A percentile compares a stretch with the other conserved stretches of the same genome.
These are phyloP conservation scores for Iodosphaeria phyllophila DNA, from an alignment of 2,329 filamentous ascomycete species.

Conservation along the genomic window DNA sequence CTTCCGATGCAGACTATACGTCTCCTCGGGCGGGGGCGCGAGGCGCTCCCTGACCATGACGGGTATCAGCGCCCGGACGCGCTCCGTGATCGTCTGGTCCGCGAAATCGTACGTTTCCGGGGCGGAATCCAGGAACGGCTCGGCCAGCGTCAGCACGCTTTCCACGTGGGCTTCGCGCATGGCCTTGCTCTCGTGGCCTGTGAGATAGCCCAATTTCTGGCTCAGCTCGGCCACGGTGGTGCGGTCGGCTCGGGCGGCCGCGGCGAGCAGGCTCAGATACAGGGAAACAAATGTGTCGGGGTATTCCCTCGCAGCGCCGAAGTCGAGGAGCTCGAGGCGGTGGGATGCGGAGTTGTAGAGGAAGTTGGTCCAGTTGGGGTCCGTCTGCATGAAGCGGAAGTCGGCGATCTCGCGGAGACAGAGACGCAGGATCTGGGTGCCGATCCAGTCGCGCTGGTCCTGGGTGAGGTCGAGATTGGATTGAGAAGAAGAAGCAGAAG, in stretches of 20 bases:
- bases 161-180: slow-evolving; percentile 89
- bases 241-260: slow-evolving; percentile 55
- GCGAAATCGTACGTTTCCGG: slow-evolving; percentile 81
- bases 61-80: slow-evolving; percentile 75
- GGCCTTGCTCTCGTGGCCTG: slow-evolving; percentile 63
- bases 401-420: slow-evolving; percentile 86
- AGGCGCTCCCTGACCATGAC: slow-evolving; percentile 83
- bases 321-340: slow-evolving; percentile 82
- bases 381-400: slow-evolving; percentile 97
- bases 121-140: slow-evolving; percentile 64
- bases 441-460: slow-evolving; percentile 84
- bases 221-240: slow-evolving; percentile 47
- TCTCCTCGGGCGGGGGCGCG: slow-evolving; percentile 88
- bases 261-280: slow-evolving; percentile 65
- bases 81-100: slow-evolving; percentile 89
- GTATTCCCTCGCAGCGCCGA: slow-evolving; percentile 80
- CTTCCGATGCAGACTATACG: slow-evolving; percentile 88
- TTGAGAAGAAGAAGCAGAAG: no score
- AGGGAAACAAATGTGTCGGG: slow-evolving; percentile 59
- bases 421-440: slow-evolving; percentile 77
- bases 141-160: slow-evolving; percentile 75
- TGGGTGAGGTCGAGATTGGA: no score
- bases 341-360: slow-evolving; percentile 58
- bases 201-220: slow-evolving; percentile 71
- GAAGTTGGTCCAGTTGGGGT: slow-evolving; percentile 99